Evolutionary conservation across 192 early-diverging fungal genomes (phyloP).

Genomic region (Coemansia sp.): DNA sequence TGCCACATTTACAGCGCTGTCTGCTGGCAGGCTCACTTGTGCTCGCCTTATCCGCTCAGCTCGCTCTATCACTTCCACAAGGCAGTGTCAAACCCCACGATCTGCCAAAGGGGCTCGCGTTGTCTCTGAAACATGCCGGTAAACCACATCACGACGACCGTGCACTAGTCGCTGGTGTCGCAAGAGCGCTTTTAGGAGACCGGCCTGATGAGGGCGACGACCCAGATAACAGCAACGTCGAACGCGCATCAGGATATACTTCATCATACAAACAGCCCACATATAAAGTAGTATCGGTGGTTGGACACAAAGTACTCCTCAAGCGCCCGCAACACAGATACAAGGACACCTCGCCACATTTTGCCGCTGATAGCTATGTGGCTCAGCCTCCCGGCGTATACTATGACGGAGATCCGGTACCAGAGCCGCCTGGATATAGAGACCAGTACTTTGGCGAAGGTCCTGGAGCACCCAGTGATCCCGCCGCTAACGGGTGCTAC

Average conservation of each 20-base stretch:
- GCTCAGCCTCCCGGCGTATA: constrained; percentile 9
- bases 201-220: background rate
- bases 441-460: constrained; percentile 1
- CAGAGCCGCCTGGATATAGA: background rate
- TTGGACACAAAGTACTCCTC: constrained; percentile 10
- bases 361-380: background rate
- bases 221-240: background rate
- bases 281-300: constrained; percentile 8
- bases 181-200: constrained; percentile 9
- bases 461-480: background rate
- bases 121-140: background rate
- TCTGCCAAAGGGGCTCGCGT: background rate
- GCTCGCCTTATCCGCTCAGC: background rate
- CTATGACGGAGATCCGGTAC: constrained; percentile 3
- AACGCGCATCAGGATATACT: background rate
- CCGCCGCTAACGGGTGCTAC: constrained; percentile 6
- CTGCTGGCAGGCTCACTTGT: constrained; percentile 4
- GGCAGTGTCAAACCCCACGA: background rate
- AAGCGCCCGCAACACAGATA: constrained; percentile 2
- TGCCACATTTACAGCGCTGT: constrained; percentile 10
- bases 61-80: constrained; percentile 1
- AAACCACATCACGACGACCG: constrained; percentile 2
- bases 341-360: background rate
- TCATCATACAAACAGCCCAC: constrained; percentile 2
- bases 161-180: constrained; percentile 6